phyloP scores from a whole-genome alignment of 139 green algal species.

The Chlamydomonas sp. region DNA sequence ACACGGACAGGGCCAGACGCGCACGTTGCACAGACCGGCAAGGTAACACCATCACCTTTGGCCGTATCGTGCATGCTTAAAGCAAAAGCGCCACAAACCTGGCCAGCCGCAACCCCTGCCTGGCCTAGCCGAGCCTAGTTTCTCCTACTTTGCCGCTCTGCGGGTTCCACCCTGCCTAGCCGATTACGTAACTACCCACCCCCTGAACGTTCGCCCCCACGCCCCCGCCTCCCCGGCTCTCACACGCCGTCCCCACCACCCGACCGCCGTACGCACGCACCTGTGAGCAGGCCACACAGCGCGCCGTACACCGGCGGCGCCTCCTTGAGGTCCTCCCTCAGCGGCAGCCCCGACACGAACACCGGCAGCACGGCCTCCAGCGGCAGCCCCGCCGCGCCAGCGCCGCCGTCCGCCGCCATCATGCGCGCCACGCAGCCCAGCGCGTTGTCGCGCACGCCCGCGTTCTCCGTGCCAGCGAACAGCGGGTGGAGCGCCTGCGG shows the following conservation, averaged over 20 bases:
- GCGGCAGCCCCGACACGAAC: constrained; percentile 65
- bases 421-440: constrained; percentile 73
- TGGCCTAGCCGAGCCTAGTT: too few species aligned
- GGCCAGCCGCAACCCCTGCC: neutral
- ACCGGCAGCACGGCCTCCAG: constrained; percentile 63
- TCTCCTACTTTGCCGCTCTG: too few species aligned
- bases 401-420: constrained; percentile 40
- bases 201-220: neutral
- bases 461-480: constrained; percentile 58
- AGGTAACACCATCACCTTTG: neutral
- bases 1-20: neutral
- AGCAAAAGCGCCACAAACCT: neutral
- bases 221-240: neutral
- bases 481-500: constrained; percentile 69
- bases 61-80: neutral
- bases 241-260: too few species aligned
- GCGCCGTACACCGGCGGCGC: constrained; percentile 42
- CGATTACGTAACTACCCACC: too few species aligned
- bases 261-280: neutral
- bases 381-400: constrained; percentile 10
- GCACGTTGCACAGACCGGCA: neutral
- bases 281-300: constrained; percentile 44
- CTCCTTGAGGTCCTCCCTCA: constrained; percentile 60
- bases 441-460: constrained; percentile 77
- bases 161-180: too few species aligned